Evolutionary conservation across 78 protist species (phyloP).

Genomic region (Thecamonas trahens): DNA sequence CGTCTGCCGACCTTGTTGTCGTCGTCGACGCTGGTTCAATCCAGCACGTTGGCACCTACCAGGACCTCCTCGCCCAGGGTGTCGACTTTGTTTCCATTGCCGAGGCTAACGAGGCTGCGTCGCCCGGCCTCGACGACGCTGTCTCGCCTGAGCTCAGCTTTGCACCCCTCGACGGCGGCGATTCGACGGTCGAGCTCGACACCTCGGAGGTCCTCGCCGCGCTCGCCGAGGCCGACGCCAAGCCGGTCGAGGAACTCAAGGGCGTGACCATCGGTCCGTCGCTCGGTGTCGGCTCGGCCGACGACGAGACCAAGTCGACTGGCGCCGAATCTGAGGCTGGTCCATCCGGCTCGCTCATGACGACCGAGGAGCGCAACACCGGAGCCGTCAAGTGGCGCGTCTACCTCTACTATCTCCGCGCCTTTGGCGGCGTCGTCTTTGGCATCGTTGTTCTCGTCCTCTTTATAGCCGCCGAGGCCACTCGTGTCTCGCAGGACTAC

Average conservation of each 20-base stretch:
- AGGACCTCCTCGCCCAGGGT: constrained; percentile 13
- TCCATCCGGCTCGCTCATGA: constrained; percentile 23
- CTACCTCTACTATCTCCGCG: constrained; percentile 20
- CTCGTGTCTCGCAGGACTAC: neutral
- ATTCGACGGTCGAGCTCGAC: too few relatives aligned
- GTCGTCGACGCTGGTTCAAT: constrained; percentile 52
- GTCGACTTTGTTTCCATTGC: constrained; percentile 44
- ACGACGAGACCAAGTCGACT: too few relatives aligned
- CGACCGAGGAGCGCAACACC: constrained; percentile 25
- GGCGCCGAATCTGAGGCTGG: too few relatives aligned
- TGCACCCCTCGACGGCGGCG: too few relatives aligned
- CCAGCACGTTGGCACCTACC: constrained; percentile 45
- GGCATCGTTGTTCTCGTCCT: neutral
- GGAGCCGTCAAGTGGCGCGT: constrained; percentile 34
- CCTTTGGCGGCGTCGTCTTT: constrained; percentile 26
- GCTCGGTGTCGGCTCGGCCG: too few relatives aligned
- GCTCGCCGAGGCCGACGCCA: too few relatives aligned
- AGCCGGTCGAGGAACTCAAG: constrained; percentile 2
- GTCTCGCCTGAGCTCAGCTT: neutral
- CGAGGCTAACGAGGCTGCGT: too few relatives aligned
- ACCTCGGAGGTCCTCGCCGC: too few relatives aligned
- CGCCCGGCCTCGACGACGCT: neutral
- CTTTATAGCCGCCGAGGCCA: constrained; percentile 3
- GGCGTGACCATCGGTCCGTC: too few relatives aligned
- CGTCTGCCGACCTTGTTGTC: constrained; percentile 21